A percentile compares a stretch with the other conserved stretches of the same genome.
phyloP scores from a whole-genome alignment of 768 basidiomycete species.

The Boletus insuetus region DNA sequence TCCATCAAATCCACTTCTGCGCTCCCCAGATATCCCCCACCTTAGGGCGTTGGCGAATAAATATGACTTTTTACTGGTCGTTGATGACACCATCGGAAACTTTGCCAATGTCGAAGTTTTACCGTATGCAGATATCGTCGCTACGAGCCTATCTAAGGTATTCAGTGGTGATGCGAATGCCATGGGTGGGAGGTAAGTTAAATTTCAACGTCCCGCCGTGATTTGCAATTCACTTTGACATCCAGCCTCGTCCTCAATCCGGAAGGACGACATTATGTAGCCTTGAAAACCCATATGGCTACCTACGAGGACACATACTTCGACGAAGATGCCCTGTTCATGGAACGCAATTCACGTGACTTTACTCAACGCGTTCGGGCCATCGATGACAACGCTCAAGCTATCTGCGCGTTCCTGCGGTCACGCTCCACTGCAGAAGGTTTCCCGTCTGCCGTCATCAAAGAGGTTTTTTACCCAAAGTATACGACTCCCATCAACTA shows the following conservation, averaged over 20 bases:
- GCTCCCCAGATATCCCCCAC: conserved; percentile 74
- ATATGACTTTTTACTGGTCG: conserved; percentile 81
- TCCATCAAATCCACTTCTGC: conserved; percentile 91
- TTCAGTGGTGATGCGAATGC: conserved; percentile 95
- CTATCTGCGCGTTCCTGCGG: conserved; percentile 75
- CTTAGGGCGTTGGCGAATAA: conserved; percentile 81
- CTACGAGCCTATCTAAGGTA: conserved; percentile 88
- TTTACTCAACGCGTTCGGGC: conserved; percentile 70
- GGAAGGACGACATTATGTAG: conserved; percentile 59
- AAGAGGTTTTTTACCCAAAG: conserved; percentile 88
- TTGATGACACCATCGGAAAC: conserved; percentile 95
- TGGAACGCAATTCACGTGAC: conserved; percentile 98
- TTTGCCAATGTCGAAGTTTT: conserved; percentile 91
- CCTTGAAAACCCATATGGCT: conserved; percentile 59
- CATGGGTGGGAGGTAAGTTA: conserved; percentile 91
- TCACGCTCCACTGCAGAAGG: conserved; percentile 50
- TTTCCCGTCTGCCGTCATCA: conserved; percentile 48
- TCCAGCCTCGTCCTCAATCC: conserved; percentile 87
- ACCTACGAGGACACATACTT: conserved; percentile 86
- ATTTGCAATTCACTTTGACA: not conserved
- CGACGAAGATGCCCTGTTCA: conserved; percentile 88
- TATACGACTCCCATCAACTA: conserved; percentile 74
- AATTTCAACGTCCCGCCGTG: not conserved
- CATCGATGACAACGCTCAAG: conserved; percentile 83
- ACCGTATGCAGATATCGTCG: conserved; percentile 84